These are phyloP conservation scores for Austroboletus eburneus DNA, from an alignment of 768 basidiomycete genomes.

Conservation along the genomic window DNA sequence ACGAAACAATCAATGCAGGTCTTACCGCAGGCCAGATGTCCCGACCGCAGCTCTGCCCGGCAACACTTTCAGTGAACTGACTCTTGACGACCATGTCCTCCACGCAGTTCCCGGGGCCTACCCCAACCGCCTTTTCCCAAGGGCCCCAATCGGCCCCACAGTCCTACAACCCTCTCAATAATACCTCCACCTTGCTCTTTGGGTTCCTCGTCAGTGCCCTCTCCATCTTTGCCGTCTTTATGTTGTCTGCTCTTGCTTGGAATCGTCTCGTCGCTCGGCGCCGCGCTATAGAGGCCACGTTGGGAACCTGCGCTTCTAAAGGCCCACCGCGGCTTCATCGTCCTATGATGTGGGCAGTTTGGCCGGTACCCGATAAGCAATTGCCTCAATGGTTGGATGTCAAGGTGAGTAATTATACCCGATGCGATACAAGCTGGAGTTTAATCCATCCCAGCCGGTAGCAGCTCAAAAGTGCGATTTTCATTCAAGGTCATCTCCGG, in stretches of 20 bases:
- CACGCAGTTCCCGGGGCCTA: conserved; percentile 2
- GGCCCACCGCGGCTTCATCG: conserved; percentile 5
- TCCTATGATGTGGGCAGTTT: conserved; percentile 25
- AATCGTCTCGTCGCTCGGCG: conserved; percentile 31
- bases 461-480: conserved; percentile 11
- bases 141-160: conserved; percentile 5
- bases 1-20: not conserved
- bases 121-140: not conserved
- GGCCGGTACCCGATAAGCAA: conserved; percentile 6
- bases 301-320: not conserved
- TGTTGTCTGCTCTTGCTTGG: conserved; percentile 28
- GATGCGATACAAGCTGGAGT: conserved; percentile 10
- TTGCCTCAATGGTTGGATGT: conserved; percentile 11
- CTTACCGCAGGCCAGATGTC: not conserved
- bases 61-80: conserved; percentile 9
- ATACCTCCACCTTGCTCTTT: conserved; percentile 27
- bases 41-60: conserved; percentile 7
- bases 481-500: not conserved
- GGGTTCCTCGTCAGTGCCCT: conserved; percentile 31
- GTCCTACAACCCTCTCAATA: not conserved
- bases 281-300: conserved; percentile 23
- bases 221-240: conserved; percentile 29
- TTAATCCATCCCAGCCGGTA: conserved; percentile 19
- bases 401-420: conserved; percentile 21
- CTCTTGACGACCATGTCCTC: conserved; percentile 22